Conservation (phyloP, 2,329 filamentous ascomycete genomes). For the Fusarium mundagurra region DNA sequence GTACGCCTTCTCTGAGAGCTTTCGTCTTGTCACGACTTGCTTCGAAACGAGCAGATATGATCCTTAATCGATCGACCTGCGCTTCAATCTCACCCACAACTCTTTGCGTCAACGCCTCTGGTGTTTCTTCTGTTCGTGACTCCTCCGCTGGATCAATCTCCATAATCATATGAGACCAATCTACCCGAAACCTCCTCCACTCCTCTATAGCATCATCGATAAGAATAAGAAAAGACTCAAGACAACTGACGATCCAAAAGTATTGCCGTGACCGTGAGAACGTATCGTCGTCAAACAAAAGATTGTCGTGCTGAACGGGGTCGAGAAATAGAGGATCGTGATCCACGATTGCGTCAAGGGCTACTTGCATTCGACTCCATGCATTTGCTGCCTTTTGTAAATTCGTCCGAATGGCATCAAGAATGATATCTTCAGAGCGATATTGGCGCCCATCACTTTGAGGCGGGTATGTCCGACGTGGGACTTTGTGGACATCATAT, state of each 20-base stretch:
- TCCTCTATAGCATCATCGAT: background rate
- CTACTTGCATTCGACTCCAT: background rate
- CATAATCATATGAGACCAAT: background rate
- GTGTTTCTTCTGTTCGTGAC: background rate
- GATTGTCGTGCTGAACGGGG: background rate
- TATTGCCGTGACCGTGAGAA: background rate
- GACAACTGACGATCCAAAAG: conserved; percentile 2
- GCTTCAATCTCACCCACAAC: background rate
- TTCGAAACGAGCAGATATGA: background rate
- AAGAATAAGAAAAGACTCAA: background rate
- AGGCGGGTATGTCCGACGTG: background rate
- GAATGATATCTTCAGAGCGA: background rate
- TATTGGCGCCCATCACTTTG: background rate
- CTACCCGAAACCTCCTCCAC: background rate
- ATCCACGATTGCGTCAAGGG: background rate
- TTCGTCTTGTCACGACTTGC: conserved; percentile 1
- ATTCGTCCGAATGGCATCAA: background rate
- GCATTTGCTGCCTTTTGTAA: background rate
- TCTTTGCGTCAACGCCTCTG: background rate
- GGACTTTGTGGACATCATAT: background rate
- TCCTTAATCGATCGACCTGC: background rate
- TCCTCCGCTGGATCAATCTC: background rate
- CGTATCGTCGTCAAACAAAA: background rate
- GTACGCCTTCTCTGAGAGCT: conserved; percentile 1
- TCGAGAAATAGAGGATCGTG: background rate